Base-by-base conservation (phyloP, 1,284 basidiomycete genomes). In the Agaricales sp. region DNA sequence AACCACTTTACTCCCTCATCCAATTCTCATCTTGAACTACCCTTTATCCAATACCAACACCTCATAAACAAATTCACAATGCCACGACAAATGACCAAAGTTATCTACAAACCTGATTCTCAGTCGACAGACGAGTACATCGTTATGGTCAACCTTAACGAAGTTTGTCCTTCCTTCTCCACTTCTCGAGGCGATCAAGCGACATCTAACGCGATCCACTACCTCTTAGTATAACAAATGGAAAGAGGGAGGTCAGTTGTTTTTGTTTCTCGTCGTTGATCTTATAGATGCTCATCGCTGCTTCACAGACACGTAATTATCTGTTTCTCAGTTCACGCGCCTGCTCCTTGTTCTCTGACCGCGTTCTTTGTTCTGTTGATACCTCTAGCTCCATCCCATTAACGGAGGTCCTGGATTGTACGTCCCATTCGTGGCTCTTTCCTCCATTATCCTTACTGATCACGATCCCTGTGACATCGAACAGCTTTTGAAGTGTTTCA, bases 71-170 rank as follows among this genome's bases (percentile, higher is more conserved):
- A 16, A 37, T 43, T 43, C 45, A 66, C 50, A 55, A 82, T 82
- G 80, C 56, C 67, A 35, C 75, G 74, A 56, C 55, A 62, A 48
- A 58, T 82, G 54, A 77, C 75, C 48, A 82, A 84, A 68, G 75
- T 90, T 60, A 68, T 87, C 56, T 90, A 86, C 73, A 86, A 88
- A 65, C 83, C 84, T 24, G 77, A 81, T 54, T 58, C 75, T 47
- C 77, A 81, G 54, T 75, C 77, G 12, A 80, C 78, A n/a, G 79
- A 86, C 49, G 80, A 85, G 63, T 90, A 67, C 66, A 75, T 71
- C 47, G 64, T 82, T 61, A 73, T 88, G 54, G 81, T 90, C 38
- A 76, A 89, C 62, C 70, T 70, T 3, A 68, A 61, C 39, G 77
- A 83, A 75, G 87, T 89, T 56, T 44, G 70, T 58, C 8, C 11